These are phyloP conservation scores for Asterochloris erici DNA, from an alignment of 139 green algal genomes.

Conservation along the genomic window DNA sequence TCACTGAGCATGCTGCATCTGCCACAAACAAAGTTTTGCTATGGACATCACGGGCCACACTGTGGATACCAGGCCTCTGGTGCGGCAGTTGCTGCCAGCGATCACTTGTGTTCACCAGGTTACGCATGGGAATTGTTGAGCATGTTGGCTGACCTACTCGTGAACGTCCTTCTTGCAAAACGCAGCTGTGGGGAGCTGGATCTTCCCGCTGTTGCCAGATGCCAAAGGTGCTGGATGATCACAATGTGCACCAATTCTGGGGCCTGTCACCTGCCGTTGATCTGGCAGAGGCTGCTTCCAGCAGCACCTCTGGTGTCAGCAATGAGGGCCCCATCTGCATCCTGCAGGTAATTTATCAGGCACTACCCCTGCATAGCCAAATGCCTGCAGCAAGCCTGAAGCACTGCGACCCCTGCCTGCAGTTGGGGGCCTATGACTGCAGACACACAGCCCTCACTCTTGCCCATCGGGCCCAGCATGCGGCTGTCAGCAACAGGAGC, in stretches of 20 bases:
- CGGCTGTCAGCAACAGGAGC: background rate
- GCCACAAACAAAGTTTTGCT: too few species aligned
- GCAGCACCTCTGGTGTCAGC: too few species aligned
- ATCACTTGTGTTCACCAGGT: too few species aligned
- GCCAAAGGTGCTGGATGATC: slow-evolving; percentile 46
- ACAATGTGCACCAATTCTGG: slow-evolving; percentile 66
- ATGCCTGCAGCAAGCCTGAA: background rate
- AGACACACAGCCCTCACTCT: slow-evolving; percentile 45
- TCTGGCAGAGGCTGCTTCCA: slow-evolving; percentile 14
- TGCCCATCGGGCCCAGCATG: slow-evolving; percentile 18
- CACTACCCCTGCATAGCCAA: background rate
- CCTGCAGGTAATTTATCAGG: background rate
- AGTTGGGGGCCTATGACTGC: slow-evolving; percentile 57
- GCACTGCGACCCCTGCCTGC: background rate
- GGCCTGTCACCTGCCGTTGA: slow-evolving; percentile 42
- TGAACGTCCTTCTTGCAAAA: too few species aligned
- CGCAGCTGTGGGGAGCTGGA: too few species aligned
- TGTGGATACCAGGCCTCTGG: too few species aligned
- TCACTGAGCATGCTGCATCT: too few species aligned
- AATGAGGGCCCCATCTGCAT: slow-evolving; percentile 13
- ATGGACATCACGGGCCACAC: too few species aligned
- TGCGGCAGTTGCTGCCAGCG: too few species aligned
- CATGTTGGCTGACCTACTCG: too few species aligned
- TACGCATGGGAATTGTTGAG: too few species aligned
- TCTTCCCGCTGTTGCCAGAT: background rate